These are phyloP conservation scores for Pestalotiopsis fici DNA, from an alignment of 2,329 filamentous ascomycete species.

Conservation along the genomic window DNA sequence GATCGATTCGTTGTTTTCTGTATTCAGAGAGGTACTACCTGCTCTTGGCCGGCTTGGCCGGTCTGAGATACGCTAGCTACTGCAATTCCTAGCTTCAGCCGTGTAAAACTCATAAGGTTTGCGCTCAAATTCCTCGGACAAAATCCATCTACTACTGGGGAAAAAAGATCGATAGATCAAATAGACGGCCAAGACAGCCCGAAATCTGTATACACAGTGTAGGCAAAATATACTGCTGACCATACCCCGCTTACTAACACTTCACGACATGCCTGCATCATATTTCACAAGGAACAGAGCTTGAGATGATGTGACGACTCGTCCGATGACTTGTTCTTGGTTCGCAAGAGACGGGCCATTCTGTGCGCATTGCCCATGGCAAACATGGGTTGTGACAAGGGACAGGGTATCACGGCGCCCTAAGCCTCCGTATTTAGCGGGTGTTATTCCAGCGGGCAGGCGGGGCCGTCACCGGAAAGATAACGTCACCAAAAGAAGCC, in stretches of 20 bases:
- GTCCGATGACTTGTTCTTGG: not conserved
- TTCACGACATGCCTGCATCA: not conserved
- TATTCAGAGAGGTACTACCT: not conserved
- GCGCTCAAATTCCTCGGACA: not conserved
- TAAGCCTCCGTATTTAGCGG: not conserved
- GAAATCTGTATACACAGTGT: not conserved
- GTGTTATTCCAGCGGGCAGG: not conserved
- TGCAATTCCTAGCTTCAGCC: not conserved
- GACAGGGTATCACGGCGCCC: not conserved
- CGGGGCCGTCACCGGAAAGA: not conserved
- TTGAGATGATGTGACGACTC: not conserved
- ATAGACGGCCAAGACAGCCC: too few relatives aligned
- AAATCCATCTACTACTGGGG: not conserved
- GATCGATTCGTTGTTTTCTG: not conserved
- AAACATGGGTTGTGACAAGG: not conserved
- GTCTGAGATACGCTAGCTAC: not conserved
- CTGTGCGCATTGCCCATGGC: not conserved
- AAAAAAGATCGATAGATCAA: too few relatives aligned
- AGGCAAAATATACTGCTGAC: too few relatives aligned
- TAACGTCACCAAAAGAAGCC: not conserved
- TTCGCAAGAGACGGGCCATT: not conserved
- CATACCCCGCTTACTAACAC: not conserved
- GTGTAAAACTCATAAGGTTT: not conserved
- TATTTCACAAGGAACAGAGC: not conserved
- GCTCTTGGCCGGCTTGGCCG: not conserved